Evolutionary conservation across 2,329 filamentous ascomycete species (phyloP).

Genomic region (Zalaria obscura): DNA sequence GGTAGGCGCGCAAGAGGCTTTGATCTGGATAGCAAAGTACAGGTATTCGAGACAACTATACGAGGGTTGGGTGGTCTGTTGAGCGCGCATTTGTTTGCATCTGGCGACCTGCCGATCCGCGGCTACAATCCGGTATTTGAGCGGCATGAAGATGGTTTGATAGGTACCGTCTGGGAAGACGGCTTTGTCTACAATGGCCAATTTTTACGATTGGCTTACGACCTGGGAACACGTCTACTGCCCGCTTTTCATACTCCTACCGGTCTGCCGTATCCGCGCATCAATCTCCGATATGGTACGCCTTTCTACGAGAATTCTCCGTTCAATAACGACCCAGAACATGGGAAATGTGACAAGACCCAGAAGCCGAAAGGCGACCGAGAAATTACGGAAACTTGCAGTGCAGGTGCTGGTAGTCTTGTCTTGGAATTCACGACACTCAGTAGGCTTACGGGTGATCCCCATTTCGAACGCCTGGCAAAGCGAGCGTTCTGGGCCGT

Average conservation of each 20-base stretch:
- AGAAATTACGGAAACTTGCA: constrained; percentile 93
- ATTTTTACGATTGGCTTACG: constrained; percentile 72
- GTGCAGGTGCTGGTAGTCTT: constrained; percentile 87
- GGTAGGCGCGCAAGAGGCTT: constrained; percentile 69
- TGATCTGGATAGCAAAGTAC: constrained; percentile 92
- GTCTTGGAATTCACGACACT: constrained; percentile 87
- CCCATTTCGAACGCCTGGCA: constrained; percentile 74
- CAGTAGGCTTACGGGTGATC: constrained; percentile 74
- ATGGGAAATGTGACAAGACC: constrained; percentile 28
- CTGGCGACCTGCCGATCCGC: constrained; percentile 75
- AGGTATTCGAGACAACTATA: constrained; percentile 97
- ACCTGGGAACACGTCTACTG: constrained; percentile 69
- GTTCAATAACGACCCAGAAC: constrained; percentile 44
- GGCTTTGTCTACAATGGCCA: constrained; percentile 73
- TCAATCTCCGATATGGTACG: constrained; percentile 81
- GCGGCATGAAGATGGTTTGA: constrained; percentile 18
- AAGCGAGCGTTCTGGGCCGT: constrained; percentile 95
- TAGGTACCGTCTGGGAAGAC: constrained; percentile 54
- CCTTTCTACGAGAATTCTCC: constrained; percentile 86
- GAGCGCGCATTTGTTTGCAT: constrained; percentile 85
- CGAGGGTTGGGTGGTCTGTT: constrained; percentile 79
- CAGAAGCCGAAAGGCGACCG: constrained; percentile 29
- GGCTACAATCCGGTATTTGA: constrained; percentile 48
- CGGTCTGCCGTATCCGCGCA: constrained; percentile 84
- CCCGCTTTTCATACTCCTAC: constrained; percentile 87